Percentiles rank a stretch among this genome's conserved stretches.
phyloP scores from a whole-genome alignment of 2,329 filamentous ascomycete genomes.

The Ploettnerulaceae sp. region DNA sequence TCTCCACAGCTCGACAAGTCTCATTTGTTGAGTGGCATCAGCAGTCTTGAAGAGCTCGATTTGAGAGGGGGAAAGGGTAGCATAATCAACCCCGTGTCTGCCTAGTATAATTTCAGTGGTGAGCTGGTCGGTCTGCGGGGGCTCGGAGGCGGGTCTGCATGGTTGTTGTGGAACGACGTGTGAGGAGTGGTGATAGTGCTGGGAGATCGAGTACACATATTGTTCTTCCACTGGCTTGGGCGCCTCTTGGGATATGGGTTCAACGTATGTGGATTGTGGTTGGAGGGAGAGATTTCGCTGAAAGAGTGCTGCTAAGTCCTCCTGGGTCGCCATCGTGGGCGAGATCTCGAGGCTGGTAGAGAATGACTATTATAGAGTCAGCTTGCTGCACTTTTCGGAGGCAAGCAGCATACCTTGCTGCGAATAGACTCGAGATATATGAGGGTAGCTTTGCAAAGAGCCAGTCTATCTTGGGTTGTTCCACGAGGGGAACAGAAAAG shows the following conservation, averaged over 20 bases:
- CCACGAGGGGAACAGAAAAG: conserved; percentile 12
- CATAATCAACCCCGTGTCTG: conserved; percentile 65
- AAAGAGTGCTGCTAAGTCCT: conserved; percentile 79
- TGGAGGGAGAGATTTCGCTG: conserved; percentile 66
- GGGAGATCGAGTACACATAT: conserved; percentile 69
- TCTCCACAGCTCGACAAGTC: conserved; percentile 79
- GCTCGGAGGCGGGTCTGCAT: conserved; percentile 47
- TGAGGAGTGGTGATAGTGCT: conserved; percentile 79
- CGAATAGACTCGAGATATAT: conserved; percentile 22
- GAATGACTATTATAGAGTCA: conserved; percentile 32
- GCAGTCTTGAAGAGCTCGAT: conserved; percentile 74
- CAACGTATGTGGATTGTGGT: conserved; percentile 28
- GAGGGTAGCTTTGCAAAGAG: conserved; percentile 26
- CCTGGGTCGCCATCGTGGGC: conserved; percentile 60
- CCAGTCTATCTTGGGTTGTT: conserved; percentile 20
- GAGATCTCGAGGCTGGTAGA: conserved; percentile 36
- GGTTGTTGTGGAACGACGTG: conserved; percentile 51
- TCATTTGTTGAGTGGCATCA: conserved; percentile 63
- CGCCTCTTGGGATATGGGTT: conserved; percentile 31
- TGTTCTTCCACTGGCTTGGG: conserved; percentile 37
- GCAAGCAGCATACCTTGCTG: conserved; percentile 32
- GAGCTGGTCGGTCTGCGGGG: conserved; percentile 44
- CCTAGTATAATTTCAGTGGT: conserved; percentile 55
- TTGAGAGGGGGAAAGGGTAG: conserved; percentile 67
- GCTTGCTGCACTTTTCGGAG: conserved; percentile 15